Percentiles rank a stretch among this genome's conserved stretches.
Conservation (phyloP, 352 stramenopile genomes). For the Phytopythium boreale region DNA sequence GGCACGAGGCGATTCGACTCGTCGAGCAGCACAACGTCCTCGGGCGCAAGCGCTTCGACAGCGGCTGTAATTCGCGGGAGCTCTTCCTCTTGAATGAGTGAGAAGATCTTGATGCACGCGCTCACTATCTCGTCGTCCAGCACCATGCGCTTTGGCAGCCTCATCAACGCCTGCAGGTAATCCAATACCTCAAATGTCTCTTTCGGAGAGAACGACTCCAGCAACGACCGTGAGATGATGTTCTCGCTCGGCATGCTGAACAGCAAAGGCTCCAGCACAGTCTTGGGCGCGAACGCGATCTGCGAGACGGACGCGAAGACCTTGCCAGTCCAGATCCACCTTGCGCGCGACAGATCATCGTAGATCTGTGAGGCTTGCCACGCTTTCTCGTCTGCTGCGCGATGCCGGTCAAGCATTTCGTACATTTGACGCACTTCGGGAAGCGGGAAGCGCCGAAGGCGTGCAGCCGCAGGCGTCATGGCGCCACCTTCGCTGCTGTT, state of each 20-base stretch:
- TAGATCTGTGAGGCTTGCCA: conserved; percentile 26
- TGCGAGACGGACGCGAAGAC: conserved; percentile 46
- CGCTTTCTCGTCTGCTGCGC: conserved; percentile 22
- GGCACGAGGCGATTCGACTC: conserved; percentile 27
- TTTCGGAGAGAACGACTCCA: conserved; percentile 57
- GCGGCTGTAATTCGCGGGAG: conserved; percentile 15
- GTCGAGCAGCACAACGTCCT: conserved; percentile 46
- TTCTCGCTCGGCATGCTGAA: conserved; percentile 53
- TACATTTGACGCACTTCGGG: conserved; percentile 61
- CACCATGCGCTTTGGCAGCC: conserved; percentile 25
- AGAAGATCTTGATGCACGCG: conserved; percentile 49
- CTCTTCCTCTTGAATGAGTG: conserved; percentile 34
- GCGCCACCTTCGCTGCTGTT: background rate
- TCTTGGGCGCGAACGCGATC: conserved; percentile 44
- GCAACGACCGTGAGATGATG: conserved; percentile 51
- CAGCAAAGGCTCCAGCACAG: conserved; percentile 53
- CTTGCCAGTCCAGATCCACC: conserved; percentile 76
- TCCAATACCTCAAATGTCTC: conserved; percentile 44
- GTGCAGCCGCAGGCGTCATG: background rate
- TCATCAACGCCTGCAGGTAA: conserved; percentile 50
- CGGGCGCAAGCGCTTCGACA: conserved; percentile 20
- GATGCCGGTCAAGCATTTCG: conserved; percentile 37
- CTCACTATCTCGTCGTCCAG: conserved; percentile 25
- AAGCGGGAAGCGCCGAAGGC: conserved; percentile 29
- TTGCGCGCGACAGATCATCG: conserved; percentile 33